Base-by-base conservation (phyloP, 1,139 yeast genomes). In the Diutina sp. region DNA sequence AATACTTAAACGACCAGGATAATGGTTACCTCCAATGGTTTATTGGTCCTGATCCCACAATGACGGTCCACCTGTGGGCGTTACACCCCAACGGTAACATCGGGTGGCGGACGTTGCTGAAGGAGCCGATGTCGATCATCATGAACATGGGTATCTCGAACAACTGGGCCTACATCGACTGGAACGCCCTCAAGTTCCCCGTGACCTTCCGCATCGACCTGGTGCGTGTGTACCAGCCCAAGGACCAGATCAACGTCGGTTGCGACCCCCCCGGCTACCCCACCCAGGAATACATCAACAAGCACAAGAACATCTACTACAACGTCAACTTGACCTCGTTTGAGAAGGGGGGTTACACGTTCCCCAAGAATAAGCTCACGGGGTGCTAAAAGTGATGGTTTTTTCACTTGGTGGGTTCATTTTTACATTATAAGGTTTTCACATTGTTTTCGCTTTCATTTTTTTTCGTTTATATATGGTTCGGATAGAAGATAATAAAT, bases 21-120 rank as follows among this genome's bases (percentile, higher is more conserved):
- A 68, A 73, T 55, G 97, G 97, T 4, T 90, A 89, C 67, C 74
- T 86, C 60, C 79, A 85, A 56, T 91, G 97, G 97, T 85, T 79
- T 63, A 86, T 87, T 35, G 96, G 95, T 25, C 78, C 79, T 47
- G 74, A 76, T 21, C 85, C 89, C 4, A 83, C 91, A 1, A 75
- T 80, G 62, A 83, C 90, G 1, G 64, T 87, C 44, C 74, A 77
- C 58, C 78, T 88, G 0, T 74, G 74, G 12, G 84, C 93, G 0
- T 70, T 89, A 55, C 86, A 86, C 59, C 93, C 95, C 18, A 85
- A 86, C 66, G 71, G 71, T n/a, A 67, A 67, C 57, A 55, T 67
- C 46, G 65, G 64, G 12, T 65, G 64, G 64, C 65, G 71, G 56
- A 59, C 64, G 28, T 58, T 68, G 21, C 61, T 69, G 55, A 66